Evolutionary conservation across 371 early-diverging fungal species (phyloP).

Genomic region (Chytridiales sp.): DNA sequence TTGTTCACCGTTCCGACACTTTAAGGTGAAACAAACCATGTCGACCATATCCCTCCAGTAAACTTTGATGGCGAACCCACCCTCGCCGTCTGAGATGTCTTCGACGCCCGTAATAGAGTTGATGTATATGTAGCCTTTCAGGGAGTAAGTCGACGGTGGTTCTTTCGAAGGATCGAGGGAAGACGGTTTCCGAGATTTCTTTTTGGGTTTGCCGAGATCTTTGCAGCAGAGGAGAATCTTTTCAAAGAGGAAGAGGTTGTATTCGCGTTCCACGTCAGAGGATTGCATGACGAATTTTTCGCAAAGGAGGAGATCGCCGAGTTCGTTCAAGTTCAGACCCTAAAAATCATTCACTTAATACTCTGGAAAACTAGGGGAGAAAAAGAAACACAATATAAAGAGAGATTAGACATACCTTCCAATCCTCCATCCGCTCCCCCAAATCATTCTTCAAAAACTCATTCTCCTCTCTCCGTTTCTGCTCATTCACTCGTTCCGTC

Average conservation of each 20-base stretch:
- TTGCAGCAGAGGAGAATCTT: constrained; percentile 86
- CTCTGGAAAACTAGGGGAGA: not conserved
- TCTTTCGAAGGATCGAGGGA: constrained; percentile 39
- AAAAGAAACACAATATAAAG: not conserved
- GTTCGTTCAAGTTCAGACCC: constrained; percentile 65
- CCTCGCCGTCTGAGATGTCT: constrained; percentile 61
- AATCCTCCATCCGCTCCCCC: constrained; percentile 77
- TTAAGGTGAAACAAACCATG: constrained; percentile 77
- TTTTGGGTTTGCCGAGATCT: constrained; percentile 45
- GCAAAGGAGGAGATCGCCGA: constrained; percentile 78
- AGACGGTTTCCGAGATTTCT: constrained; percentile 52
- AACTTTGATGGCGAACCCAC: constrained; percentile 59
- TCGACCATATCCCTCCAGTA: constrained; percentile 69
- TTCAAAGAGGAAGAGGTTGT: constrained; percentile 42
- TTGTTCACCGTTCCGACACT: constrained; percentile 88
- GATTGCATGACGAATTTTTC: constrained; percentile 79
- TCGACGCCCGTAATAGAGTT: constrained; percentile 75
- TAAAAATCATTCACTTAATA: constrained; percentile 2
- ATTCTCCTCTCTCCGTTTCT: constrained; percentile 86
- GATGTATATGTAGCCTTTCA: constrained; percentile 82
- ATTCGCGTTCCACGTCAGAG: constrained; percentile 61
- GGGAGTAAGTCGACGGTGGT: constrained; percentile 48
- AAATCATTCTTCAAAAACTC: constrained; percentile 72
- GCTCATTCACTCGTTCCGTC: constrained; percentile 89
- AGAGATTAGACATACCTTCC: constrained; percentile 54